Evolutionary conservation across 805 yeast genomes (phyloP).

Genomic region (Metschnikowia sp.): DNA sequence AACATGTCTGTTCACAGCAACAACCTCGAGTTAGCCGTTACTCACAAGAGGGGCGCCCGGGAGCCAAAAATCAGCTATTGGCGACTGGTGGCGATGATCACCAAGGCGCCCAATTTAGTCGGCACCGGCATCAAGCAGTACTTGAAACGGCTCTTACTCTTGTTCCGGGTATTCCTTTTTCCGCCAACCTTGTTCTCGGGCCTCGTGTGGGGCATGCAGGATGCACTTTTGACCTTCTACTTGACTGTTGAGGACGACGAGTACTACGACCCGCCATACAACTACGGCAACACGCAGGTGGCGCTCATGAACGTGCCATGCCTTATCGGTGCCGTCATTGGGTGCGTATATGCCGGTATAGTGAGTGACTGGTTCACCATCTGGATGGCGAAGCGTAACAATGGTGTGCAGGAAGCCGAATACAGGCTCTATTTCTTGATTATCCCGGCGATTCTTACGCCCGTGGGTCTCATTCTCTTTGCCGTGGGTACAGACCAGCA

Average conservation of each 20-base stretch:
- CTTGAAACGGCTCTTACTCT: slow-evolving; percentile 44
- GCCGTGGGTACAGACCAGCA: slow-evolving; percentile 60
- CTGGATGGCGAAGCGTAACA: slow-evolving; percentile 57
- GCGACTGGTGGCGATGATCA: slow-evolving; percentile 46
- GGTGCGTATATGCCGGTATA: slow-evolving; percentile 63
- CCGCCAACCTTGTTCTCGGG: slow-evolving; percentile 68
- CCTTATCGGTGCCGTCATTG: slow-evolving; percentile 61
- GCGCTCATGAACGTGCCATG: slow-evolving; percentile 76
- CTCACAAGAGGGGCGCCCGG: slow-evolving; percentile 36
- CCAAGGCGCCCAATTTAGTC: slow-evolving; percentile 55
- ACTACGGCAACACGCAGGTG: slow-evolving; percentile 61
- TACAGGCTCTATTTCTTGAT: slow-evolving; percentile 56
- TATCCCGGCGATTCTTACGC: slow-evolving; percentile 55
- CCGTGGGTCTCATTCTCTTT: slow-evolving; percentile 60
- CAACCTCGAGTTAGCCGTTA: slow-evolving; percentile 12
- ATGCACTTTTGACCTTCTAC: slow-evolving; percentile 71
- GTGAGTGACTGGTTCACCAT: slow-evolving; percentile 58
- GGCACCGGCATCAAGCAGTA: slow-evolving; percentile 71
- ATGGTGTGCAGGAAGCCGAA: slow-evolving; percentile 65
- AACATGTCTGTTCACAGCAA: slow-evolving; percentile 13
- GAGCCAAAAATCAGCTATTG: slow-evolving; percentile 39
- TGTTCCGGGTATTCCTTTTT: slow-evolving; percentile 55
- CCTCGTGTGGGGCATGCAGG: slow-evolving; percentile 78
- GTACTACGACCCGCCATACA: slow-evolving; percentile 65
- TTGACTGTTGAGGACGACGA: slow-evolving; percentile 68